A percentile compares a stretch with the other conserved stretches of the same genome.
These are phyloP conservation scores for Erysiphe neolycopersici DNA, from an alignment of 2,329 filamentous ascomycete genomes.

Conservation along the genomic window DNA sequence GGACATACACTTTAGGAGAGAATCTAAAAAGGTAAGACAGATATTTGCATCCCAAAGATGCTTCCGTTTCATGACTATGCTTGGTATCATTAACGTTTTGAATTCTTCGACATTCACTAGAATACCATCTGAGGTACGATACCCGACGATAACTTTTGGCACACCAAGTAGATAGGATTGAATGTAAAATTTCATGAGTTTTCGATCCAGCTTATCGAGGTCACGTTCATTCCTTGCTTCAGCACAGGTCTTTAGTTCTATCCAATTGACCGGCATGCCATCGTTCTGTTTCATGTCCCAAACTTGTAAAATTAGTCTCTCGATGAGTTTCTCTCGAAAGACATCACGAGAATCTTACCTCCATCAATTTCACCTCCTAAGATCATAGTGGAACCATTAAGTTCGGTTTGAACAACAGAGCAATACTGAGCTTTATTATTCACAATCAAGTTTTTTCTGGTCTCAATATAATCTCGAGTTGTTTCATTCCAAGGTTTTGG, in stretches of 20 bases:
- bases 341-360: conserved; percentile 21
- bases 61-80: conserved; percentile 39
- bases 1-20: conserved; percentile 47
- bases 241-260: conserved; percentile 80
- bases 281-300: conserved; percentile 50
- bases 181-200: conserved; percentile 88
- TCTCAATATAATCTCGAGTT: conserved; percentile 52
- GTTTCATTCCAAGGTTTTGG: conserved; percentile 48
- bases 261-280: conserved; percentile 54
- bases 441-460: conserved; percentile 41
- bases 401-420: conserved; percentile 69
- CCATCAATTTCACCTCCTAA: conserved; percentile 88
- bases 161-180: conserved; percentile 89
- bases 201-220: conserved; percentile 54
- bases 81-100: conserved; percentile 53
- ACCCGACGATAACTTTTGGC: conserved; percentile 75
- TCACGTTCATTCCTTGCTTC: conserved; percentile 42
- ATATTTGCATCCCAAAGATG: conserved; percentile 74
- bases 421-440: conserved; percentile 91
- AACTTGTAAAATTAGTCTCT: conserved; percentile 21
- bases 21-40: conserved; percentile 71
- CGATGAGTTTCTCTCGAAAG: background rate
- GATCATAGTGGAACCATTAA: conserved; percentile 48
- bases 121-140: conserved; percentile 46
- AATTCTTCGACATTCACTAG: conserved; percentile 51